Evolutionary conservation across 164 flowering plant species (phyloP).

Genomic region (Annona squamosa): DNA sequence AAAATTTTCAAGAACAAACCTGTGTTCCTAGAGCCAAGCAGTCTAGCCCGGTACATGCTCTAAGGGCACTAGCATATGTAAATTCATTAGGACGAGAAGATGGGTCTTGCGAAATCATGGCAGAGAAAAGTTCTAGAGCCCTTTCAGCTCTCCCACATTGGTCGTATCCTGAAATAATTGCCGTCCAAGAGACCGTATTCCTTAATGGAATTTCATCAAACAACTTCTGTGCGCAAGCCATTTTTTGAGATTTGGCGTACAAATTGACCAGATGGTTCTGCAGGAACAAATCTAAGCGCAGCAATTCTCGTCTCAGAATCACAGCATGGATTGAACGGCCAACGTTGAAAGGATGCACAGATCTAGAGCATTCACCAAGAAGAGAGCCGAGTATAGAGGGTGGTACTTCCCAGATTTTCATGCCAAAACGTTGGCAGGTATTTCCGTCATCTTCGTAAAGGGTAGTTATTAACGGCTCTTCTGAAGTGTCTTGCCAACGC

Average conservation of each 20-base stretch:
- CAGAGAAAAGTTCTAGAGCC: slow-evolving; percentile 38
- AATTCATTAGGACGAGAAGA: slow-evolving; percentile 46
- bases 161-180: slow-evolving; percentile 63
- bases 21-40: slow-evolving; percentile 16
- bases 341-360: neutral
- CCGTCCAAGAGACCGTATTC: slow-evolving; percentile 67
- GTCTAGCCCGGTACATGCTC: slow-evolving; percentile 38
- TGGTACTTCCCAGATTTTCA: neutral
- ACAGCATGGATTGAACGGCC: slow-evolving; percentile 38
- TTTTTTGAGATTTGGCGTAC: slow-evolving; percentile 47
- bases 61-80: slow-evolving; percentile 43
- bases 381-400: slow-evolving; percentile 9
- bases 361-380: slow-evolving; percentile 8
- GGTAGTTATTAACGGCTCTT: too few relatives aligned
- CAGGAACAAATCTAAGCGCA: slow-evolving; percentile 23
- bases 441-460: neutral
- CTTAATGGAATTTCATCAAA: slow-evolving; percentile 54
- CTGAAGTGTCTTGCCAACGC: too few relatives aligned
- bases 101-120: slow-evolving; percentile 21
- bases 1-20: slow-evolving; percentile 3
- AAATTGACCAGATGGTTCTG: slow-evolving; percentile 61
- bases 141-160: slow-evolving; percentile 32
- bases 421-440: neutral
- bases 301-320: slow-evolving; percentile 27
- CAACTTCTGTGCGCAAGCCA: slow-evolving; percentile 30